Conservation (phyloP, 495 filamentous ascomycete genomes). For the Chaetomium tenue region DNA sequence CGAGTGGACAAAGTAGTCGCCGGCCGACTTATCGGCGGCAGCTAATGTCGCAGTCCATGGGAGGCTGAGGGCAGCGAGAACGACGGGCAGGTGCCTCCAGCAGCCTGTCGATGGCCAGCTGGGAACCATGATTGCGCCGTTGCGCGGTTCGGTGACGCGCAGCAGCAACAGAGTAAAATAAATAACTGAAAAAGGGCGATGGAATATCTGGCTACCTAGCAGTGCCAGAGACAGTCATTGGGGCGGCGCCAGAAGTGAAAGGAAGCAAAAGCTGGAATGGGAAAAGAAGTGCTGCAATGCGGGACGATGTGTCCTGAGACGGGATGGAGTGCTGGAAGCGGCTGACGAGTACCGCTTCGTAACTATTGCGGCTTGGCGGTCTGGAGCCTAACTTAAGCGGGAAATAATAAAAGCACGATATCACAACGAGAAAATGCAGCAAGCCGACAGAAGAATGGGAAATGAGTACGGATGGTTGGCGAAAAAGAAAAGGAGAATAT, state of each 20-base stretch:
- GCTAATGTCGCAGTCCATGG: constrained; percentile 35
- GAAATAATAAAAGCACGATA: neutral
- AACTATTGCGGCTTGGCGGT: constrained; percentile 12
- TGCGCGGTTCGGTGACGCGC: constrained; percentile 14
- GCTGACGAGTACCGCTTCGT: constrained; percentile 4
- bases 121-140: constrained; percentile 30
- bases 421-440: too few relatives aligned
- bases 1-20: constrained; percentile 83
- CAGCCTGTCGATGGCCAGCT: constrained; percentile 33
- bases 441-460: neutral
- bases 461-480: neutral
- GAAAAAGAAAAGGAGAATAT: too few relatives aligned
- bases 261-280: neutral
- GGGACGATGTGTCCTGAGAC: constrained; percentile 13
- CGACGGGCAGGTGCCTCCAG: constrained; percentile 40
- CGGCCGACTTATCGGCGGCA: constrained; percentile 53
- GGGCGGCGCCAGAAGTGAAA: constrained; percentile 1
- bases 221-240: constrained; percentile 20
- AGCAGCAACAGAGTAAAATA: neutral
- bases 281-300: constrained; percentile 5
- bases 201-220: constrained; percentile 24
- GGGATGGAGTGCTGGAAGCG: neutral
- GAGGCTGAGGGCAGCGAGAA: constrained; percentile 38
- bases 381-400: neutral
- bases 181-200: neutral